These are phyloP conservation scores for Cercospora zeina DNA, from an alignment of 2,329 filamentous ascomycete species.

Conservation along the genomic window DNA sequence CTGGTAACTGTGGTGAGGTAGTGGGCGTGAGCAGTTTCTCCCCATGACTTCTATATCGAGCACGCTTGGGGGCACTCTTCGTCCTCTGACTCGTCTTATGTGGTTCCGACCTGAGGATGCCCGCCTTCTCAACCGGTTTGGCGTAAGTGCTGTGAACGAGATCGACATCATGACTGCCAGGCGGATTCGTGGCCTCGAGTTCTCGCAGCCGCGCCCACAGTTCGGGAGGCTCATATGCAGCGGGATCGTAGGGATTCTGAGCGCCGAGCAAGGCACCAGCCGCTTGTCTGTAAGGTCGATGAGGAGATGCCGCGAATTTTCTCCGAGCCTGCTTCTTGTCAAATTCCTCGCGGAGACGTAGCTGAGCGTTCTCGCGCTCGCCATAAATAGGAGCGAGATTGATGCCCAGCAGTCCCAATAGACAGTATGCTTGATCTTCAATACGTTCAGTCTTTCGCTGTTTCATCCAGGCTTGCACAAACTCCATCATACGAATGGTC, in stretches of 20 bases:
- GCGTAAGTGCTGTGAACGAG: background rate
- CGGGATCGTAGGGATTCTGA: background rate
- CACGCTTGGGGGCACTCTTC: background rate
- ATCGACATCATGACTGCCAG: background rate
- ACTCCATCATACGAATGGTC: background rate
- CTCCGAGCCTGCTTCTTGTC: background rate
- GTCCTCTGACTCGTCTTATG: background rate
- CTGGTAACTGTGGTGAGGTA: too few species aligned
- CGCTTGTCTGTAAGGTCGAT: background rate
- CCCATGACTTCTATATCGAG: background rate
- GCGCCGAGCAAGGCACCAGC: background rate
- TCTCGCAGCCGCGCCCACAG: background rate
- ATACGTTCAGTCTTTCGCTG: slow-evolving; percentile 22
- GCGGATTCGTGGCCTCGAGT: background rate
- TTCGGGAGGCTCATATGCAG: background rate
- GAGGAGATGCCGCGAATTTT: background rate
- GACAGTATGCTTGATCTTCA: slow-evolving; percentile 27
- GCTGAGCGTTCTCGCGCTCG: slow-evolving; percentile 10
- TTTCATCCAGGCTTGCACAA: slow-evolving; percentile 16
- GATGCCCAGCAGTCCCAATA: slow-evolving; percentile 26
- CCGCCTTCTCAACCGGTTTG: background rate
- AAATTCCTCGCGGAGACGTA: background rate
- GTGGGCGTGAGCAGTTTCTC: too few species aligned
- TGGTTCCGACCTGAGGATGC: background rate
- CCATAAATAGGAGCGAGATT: slow-evolving; percentile 22